Conservation (phyloP, 495 filamentous ascomycete species). For the Neurospora sp. region DNA sequence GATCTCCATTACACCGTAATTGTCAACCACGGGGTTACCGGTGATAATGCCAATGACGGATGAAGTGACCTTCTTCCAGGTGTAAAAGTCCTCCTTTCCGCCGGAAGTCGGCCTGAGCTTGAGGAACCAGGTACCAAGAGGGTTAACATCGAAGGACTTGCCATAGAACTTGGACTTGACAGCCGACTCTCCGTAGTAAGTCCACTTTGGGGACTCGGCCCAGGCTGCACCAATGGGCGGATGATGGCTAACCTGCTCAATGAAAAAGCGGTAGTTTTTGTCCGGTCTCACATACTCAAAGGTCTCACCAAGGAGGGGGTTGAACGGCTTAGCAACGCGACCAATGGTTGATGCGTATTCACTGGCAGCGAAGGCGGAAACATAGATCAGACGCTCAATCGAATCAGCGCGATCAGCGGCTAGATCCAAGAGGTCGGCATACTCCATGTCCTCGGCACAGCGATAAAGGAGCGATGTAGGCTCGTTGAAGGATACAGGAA, state of each 20-base stretch:
- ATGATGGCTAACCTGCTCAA: slow-evolving; percentile 98
- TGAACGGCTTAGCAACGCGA: slow-evolving; percentile 96
- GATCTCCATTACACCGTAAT: slow-evolving; percentile 95
- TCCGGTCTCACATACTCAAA: slow-evolving; percentile 94
- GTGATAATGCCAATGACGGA: slow-evolving; percentile 98
- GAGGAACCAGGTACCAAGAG: slow-evolving; percentile 94
- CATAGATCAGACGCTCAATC: slow-evolving; percentile 89
- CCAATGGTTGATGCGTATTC: slow-evolving; percentile 96
- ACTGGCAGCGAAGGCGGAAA: slow-evolving; percentile 87
- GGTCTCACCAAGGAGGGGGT: slow-evolving; percentile 89
- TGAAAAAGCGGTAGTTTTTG: slow-evolving; percentile 94
- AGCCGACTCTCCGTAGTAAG: slow-evolving; percentile 95
- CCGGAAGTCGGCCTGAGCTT: slow-evolving; percentile 69
- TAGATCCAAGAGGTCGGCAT: slow-evolving; percentile 82
- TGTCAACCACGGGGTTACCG: slow-evolving; percentile 92
- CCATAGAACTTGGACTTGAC: slow-evolving; percentile 97
- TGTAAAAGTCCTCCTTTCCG: slow-evolving; percentile 78
- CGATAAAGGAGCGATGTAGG: slow-evolving; percentile 94
- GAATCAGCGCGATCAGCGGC: slow-evolving; percentile 80
- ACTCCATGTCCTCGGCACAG: slow-evolving; percentile 96
- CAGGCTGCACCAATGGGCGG: slow-evolving; percentile 90
- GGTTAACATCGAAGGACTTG: slow-evolving; percentile 94
- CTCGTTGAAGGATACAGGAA: slow-evolving; percentile 97
- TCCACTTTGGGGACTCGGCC: slow-evolving; percentile 90
- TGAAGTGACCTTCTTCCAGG: slow-evolving; percentile 97